A percentile compares a stretch with the other conserved stretches of the same genome.
phyloP scores from a whole-genome alignment of 495 filamentous ascomycete genomes.

The Hypoxylon crocopeplum region DNA sequence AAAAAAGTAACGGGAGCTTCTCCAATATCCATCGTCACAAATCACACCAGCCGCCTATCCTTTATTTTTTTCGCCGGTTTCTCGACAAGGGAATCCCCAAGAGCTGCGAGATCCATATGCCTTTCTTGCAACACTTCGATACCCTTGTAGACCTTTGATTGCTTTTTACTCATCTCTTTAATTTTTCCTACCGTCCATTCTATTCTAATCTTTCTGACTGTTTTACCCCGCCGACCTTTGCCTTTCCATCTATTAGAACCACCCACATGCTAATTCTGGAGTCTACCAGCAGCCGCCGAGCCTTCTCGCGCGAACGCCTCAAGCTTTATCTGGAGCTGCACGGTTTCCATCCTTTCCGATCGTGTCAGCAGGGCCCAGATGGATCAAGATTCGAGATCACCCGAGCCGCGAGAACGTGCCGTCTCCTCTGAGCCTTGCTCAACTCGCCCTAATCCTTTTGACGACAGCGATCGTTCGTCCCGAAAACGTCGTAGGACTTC shows the following conservation, averaged over 20 bases:
- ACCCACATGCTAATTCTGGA: slow-evolving; percentile 48
- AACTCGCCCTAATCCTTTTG: slow-evolving; percentile 63
- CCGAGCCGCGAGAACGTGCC: slow-evolving; percentile 62
- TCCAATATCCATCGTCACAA: slow-evolving; percentile 33
- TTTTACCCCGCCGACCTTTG: slow-evolving; percentile 43
- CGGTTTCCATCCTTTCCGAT: slow-evolving; percentile 25
- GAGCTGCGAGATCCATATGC: slow-evolving; percentile 19
- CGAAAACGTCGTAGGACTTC: slow-evolving; percentile 60
- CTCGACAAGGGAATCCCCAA: slow-evolving; percentile 21
- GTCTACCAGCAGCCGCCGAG: slow-evolving; percentile 43
- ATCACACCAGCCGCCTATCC: slow-evolving; percentile 14
- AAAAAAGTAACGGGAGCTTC: slow-evolving; percentile 37
- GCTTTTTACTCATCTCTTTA: slow-evolving; percentile 4
- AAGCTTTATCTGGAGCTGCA: slow-evolving; percentile 44
- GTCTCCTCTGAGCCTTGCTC: slow-evolving; percentile 66
- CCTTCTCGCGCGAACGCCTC: slow-evolving; percentile 45
- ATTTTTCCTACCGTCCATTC: neutral
- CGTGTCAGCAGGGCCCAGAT: slow-evolving; percentile 50
- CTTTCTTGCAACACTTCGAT: slow-evolving; percentile 25
- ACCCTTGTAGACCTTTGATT: slow-evolving; percentile 14
- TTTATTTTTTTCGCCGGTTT: neutral
- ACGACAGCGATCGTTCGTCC: slow-evolving; percentile 57
- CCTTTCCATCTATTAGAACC: slow-evolving; percentile 16
- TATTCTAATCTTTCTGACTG: neutral
- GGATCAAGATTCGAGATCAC: slow-evolving; percentile 57